Base-by-base conservation (phyloP, 306 rosid genomes). In the Geum urbanum region DNA sequence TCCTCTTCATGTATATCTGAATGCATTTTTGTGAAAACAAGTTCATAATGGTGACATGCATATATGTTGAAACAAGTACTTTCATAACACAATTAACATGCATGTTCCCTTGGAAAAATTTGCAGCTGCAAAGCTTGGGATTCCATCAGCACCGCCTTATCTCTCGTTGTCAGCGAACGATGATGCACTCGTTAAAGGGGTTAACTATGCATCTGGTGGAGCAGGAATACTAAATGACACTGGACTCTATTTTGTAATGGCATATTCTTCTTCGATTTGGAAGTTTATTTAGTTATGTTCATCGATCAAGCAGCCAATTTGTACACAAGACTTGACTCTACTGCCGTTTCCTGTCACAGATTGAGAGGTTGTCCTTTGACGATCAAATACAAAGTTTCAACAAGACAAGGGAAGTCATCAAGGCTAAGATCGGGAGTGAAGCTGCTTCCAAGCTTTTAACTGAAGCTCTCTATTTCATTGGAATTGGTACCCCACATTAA, bases 221-320 rank as follows among this genome's bases (percentile, higher is more conserved):
- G 98, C 95, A 9, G 98, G 98, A 58, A 92, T 92, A 64, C 89
- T 92, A 55, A 87, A 92, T 70, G 92, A 86, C 47, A 92, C 98
- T 2, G 96, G 96, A 49, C 84, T 86, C 24, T 89, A 92, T 65
- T 92, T 92, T 67, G 98, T 92, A 87, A 82, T 70, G 19, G 57
- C 5, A 43, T 48, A 79, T 76, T 37, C 71, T 67, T 9, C 63
- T 57, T 27, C 6, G 3, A 2, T 32, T 62, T 15, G 15, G 67
- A 44, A 27, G 15, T 7, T 1, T 19, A n/a, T 2, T 12, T 27
- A 27, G 32, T 27, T 51, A 12, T 52, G 2, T 49, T 59, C 44
- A 5, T 24, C 44, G 32, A 5, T 24, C 44, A 2, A 8, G 4
- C 11, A 6, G 22, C 19, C 1, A 2, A 9, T 55, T 1, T 60